These are phyloP conservation scores for Fusarium mangiferae DNA, from an alignment of 2,329 filamentous ascomycete genomes.

Conservation along the genomic window DNA sequence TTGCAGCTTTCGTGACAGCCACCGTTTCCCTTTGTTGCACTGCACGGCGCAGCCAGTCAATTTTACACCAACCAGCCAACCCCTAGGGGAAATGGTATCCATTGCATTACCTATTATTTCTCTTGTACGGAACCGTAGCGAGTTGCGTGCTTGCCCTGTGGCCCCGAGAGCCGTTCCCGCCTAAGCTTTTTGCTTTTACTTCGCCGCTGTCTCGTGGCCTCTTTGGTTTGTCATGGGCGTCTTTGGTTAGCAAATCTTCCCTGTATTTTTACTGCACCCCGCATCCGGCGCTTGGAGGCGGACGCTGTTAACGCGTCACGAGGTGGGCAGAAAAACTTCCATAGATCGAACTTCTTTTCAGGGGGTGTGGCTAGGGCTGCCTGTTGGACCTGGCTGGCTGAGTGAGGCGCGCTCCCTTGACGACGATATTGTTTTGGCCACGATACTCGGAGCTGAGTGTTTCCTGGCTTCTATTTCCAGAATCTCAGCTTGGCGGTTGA, in stretches of 20 bases:
- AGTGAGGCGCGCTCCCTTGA: constrained; percentile 15
- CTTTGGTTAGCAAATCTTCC: constrained; percentile 42
- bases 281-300: constrained; percentile 41
- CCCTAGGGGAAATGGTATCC: constrained; percentile 32
- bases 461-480: constrained; percentile 11
- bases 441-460: constrained; percentile 17
- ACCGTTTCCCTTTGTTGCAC: constrained; percentile 36
- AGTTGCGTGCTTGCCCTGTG: constrained; percentile 32
- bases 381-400: neutral
- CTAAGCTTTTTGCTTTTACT: constrained; percentile 9
- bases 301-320: constrained; percentile 42
- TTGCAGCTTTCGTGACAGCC: constrained; percentile 46
- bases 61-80: constrained; percentile 30
- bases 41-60: constrained; percentile 18
- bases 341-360: constrained; percentile 16
- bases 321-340: constrained; percentile 35
- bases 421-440: constrained; percentile 12
- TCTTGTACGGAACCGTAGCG: neutral
- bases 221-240: constrained; percentile 42
- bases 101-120: constrained; percentile 15
- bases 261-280: constrained; percentile 40
- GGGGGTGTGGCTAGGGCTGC: constrained; percentile 26
- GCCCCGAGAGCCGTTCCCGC: constrained; percentile 19
- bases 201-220: constrained; percentile 40
- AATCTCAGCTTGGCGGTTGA: neutral